Evolutionary conservation across 176 grass and related monocot species (phyloP).

Genomic region (Cocos nucifera): DNA sequence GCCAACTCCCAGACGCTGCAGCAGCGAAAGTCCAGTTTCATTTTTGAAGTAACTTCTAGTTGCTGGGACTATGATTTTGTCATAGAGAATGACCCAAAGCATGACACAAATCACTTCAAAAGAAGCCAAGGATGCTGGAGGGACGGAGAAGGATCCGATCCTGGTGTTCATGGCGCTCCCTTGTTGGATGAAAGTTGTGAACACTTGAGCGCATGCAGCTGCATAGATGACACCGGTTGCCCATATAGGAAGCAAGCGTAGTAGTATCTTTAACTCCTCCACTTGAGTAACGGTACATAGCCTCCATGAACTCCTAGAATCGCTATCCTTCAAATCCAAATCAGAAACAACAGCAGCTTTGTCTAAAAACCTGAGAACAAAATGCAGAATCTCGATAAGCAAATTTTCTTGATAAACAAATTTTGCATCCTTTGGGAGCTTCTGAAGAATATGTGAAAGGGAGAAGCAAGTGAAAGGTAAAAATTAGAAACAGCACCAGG

Average conservation of each 20-base stretch:
- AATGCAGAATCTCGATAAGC: not conserved
- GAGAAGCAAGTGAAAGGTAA: no score
- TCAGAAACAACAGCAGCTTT: conserved; percentile 15
- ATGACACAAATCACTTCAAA: conserved; percentile 11
- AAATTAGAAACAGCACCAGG: no score
- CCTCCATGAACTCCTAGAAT: not conserved
- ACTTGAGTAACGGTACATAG: conserved; percentile 19
- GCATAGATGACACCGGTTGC: conserved; percentile 8
- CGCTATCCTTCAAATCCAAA: not conserved
- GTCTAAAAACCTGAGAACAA: conserved; percentile 6
- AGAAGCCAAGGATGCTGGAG: conserved; percentile 7
- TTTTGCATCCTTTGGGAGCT: not conserved
- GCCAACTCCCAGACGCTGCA: conserved; percentile 64
- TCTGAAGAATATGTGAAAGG: no score
- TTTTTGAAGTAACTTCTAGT: not conserved
- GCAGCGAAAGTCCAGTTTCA: conserved; percentile 32
- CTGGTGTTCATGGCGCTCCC: conserved; percentile 10
- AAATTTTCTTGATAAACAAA: not conserved
- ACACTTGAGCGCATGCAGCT: conserved; percentile 16
- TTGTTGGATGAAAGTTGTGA: conserved; percentile 17
- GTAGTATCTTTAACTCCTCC: conserved; percentile 17
- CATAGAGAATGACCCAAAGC: conserved; percentile 13
- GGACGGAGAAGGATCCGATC: conserved; percentile 6
- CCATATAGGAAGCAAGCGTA: conserved; percentile 13
- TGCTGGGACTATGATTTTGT: conserved; percentile 1